A percentile compares a stretch with the other conserved stretches of the same genome.
Evolutionary conservation across 2,329 filamentous ascomycete species (phyloP).

Genomic region (Epichloe amarillans): DNA sequence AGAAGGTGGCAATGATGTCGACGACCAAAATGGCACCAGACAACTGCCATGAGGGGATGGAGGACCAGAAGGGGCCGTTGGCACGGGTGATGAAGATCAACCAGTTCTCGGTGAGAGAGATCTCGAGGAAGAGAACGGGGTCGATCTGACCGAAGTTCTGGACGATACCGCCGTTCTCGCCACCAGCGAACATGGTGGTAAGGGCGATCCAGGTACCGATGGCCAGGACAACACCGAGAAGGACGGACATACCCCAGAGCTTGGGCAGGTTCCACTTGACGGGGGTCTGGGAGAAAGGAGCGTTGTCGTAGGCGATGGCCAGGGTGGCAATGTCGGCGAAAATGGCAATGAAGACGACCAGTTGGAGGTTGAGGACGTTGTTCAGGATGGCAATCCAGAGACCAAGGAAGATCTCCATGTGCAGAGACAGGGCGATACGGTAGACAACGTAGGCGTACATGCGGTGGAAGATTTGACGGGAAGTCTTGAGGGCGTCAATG

Average conservation of each 20-base stretch:
- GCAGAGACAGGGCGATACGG: slow-evolving; percentile 82
- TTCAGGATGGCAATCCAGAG: slow-evolving; percentile 87
- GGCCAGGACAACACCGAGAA: slow-evolving; percentile 70
- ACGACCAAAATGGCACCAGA: slow-evolving; percentile 65
- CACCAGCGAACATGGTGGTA: slow-evolving; percentile 64
- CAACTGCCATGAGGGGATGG: slow-evolving; percentile 76
- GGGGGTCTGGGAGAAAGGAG: slow-evolving; percentile 70
- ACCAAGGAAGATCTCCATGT: slow-evolving; percentile 83
- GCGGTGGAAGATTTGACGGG: slow-evolving; percentile 88
- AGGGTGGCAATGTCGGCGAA: slow-evolving; percentile 88
- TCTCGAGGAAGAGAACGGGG: slow-evolving; percentile 75
- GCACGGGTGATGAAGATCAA: slow-evolving; percentile 92
- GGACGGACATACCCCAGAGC: slow-evolving; percentile 83
- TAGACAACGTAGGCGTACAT: slow-evolving; percentile 97
- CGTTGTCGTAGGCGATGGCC: slow-evolving; percentile 88
- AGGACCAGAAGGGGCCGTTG: slow-evolving; percentile 86
- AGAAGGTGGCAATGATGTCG: slow-evolving; percentile 73
- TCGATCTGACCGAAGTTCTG: slow-evolving; percentile 79
- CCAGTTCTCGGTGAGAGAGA: slow-evolving; percentile 89
- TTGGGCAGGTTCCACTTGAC: slow-evolving; percentile 95
- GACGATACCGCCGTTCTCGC: slow-evolving; percentile 66
- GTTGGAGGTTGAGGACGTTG: slow-evolving; percentile 67
- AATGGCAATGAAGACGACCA: slow-evolving; percentile 89
- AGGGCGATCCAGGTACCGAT: slow-evolving; percentile 80
- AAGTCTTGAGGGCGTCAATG: slow-evolving; percentile 85